Percentiles rank a stretch among this genome's conserved stretches.
These are phyloP conservation scores for Aegilops speltoides DNA, from an alignment of 176 grass and related monocot species.

Conservation along the genomic window DNA sequence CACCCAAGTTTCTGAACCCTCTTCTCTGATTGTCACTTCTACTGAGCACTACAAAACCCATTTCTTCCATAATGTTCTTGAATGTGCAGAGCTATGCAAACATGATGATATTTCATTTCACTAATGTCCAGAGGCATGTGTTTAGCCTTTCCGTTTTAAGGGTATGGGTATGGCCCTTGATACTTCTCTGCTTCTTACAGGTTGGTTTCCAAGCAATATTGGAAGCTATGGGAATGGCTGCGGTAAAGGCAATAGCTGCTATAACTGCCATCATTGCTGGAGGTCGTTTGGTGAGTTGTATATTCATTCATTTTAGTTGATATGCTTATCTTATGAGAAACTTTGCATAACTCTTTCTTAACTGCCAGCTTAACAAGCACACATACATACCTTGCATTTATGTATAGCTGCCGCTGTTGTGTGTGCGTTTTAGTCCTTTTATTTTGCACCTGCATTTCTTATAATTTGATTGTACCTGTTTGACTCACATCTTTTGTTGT, in stretches of 20 bases:
- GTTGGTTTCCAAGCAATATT: constrained; percentile 99
- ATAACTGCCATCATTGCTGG: constrained; percentile 97
- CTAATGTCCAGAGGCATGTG: background rate
- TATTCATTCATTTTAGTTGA: constrained; percentile 24
- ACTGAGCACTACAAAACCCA: constrained; percentile 16
- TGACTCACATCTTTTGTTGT: constrained; percentile 27
- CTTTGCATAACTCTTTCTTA: background rate
- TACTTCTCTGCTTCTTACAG: constrained; percentile 39
- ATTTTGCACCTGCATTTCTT: constrained; percentile 27
- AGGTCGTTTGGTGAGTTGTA: constrained; percentile 80
- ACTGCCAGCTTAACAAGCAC: constrained; percentile 7
- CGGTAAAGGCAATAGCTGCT: constrained; percentile 94
- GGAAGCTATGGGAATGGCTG: constrained; percentile 95
- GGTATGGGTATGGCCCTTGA: constrained; percentile 18
- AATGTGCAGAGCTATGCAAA: background rate
- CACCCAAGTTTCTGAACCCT: background rate
- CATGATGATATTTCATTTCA: background rate
- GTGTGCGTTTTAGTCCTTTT: background rate
- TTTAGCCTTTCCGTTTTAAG: background rate
- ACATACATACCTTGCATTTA: background rate
- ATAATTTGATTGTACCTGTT: constrained; percentile 14
- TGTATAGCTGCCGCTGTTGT: background rate
- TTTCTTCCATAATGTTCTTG: background rate
- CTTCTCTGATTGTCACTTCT: background rate
- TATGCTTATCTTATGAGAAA: background rate